These are phyloP conservation scores for Escallonia herrerae DNA, from an alignment of 129 eudicot species.

Conservation along the genomic window DNA sequence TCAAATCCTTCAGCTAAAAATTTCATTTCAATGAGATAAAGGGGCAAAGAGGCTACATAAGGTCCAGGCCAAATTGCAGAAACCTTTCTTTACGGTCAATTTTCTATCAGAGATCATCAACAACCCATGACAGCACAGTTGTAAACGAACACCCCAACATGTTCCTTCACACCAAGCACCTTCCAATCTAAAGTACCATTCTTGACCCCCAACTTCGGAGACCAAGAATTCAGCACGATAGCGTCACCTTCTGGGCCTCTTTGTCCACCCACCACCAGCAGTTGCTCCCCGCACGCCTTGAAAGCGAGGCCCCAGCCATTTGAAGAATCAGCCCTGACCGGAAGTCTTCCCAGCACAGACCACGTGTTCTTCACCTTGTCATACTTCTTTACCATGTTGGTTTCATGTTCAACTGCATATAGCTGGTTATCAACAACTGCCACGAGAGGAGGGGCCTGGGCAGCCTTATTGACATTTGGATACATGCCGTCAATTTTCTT, in stretches of 20 bases:
- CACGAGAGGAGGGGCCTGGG: constrained; percentile 78
- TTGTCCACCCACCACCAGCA: constrained; percentile 71
- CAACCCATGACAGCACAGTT: constrained; percentile 85
- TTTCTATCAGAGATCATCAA: constrained; percentile 15
- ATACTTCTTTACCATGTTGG: constrained; percentile 52
- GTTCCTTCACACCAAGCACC: constrained; percentile 62
- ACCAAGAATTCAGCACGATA: constrained; percentile 61
- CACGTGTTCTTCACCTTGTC: constrained; percentile 48
- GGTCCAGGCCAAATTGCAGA: constrained; percentile 21
- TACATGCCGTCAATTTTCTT: constrained; percentile 53
- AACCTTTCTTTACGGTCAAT: neutral
- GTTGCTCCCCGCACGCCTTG: constrained; percentile 51
- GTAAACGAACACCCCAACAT: constrained; percentile 69
- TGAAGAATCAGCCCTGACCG: constrained; percentile 54
- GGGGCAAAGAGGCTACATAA: neutral
- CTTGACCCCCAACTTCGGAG: constrained; percentile 41
- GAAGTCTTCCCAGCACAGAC: constrained; percentile 62
- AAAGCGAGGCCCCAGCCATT: constrained; percentile 81
- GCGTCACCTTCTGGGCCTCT: constrained; percentile 70
- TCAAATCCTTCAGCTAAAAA: neutral
- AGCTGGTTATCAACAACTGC: constrained; percentile 63
- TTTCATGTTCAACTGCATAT: constrained; percentile 49
- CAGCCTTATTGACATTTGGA: constrained; percentile 52
- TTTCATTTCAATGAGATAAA: constrained; percentile 9
- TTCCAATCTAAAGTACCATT: constrained; percentile 62